Conservation (phyloP, 495 filamentous ascomycete genomes). For the Darksidea phi region DNA sequence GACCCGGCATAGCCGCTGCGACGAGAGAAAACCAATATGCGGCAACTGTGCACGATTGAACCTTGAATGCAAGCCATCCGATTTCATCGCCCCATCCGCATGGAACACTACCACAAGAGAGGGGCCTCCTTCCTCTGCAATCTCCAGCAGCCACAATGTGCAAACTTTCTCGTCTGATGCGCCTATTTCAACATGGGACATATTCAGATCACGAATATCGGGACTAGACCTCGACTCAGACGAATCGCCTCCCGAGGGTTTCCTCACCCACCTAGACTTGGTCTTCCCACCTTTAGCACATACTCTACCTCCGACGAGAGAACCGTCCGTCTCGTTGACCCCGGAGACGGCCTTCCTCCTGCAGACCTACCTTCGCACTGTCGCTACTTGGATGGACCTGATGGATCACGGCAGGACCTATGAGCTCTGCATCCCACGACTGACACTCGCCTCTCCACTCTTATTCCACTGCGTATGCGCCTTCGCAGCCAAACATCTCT, state of each 20-base stretch:
- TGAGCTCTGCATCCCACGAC: slow-evolving; percentile 25
- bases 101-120: slow-evolving; percentile 14
- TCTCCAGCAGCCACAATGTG: not conserved
- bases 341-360: slow-evolving; percentile 27
- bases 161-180: not conserved
- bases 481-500: slow-evolving; percentile 34
- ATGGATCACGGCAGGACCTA: slow-evolving; percentile 32
- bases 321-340: slow-evolving; percentile 8
- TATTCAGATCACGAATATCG: slow-evolving; percentile 19
- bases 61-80: slow-evolving; percentile 24
- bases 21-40: slow-evolving; percentile 32
- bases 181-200: slow-evolving; percentile 22
- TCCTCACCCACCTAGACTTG: slow-evolving; percentile 2
- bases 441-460: slow-evolving; percentile 23
- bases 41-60: slow-evolving; percentile 29
- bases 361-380: slow-evolving; percentile 23
- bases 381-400: slow-evolving; percentile 38
- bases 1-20: slow-evolving; percentile 28
- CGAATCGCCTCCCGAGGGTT: slow-evolving; percentile 5
- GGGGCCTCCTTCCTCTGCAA: not conserved
- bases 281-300: slow-evolving; percentile 5
- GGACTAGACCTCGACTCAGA: not conserved
- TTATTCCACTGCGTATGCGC: slow-evolving; percentile 33
- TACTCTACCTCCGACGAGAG: not conserved
- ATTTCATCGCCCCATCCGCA: slow-evolving; percentile 30